These are phyloP conservation scores for Thermoascus crustaceus DNA, from an alignment of 2,329 filamentous ascomycete genomes.

Conservation along the genomic window DNA sequence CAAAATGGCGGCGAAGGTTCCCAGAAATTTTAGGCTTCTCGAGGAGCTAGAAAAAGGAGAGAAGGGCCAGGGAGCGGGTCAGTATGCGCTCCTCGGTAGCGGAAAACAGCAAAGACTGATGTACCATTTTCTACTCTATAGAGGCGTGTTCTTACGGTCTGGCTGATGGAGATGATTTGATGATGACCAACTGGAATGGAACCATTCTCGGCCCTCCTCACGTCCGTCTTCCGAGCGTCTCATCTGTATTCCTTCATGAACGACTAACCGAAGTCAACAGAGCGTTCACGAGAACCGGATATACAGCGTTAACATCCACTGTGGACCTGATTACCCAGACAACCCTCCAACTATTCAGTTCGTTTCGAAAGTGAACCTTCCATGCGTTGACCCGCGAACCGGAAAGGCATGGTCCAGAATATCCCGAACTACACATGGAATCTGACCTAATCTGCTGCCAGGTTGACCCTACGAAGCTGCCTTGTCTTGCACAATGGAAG, in stretches of 20 bases:
- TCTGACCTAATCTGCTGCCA: constrained; percentile 25
- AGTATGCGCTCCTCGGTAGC: constrained; percentile 8
- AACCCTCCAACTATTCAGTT: constrained; percentile 84
- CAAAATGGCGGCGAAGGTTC: constrained; percentile 64
- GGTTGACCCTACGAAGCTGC: constrained; percentile 76
- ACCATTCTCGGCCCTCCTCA: constrained; percentile 95
- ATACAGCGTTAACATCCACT: constrained; percentile 96
- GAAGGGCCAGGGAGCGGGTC: constrained; percentile 85
- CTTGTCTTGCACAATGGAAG: constrained; percentile 84
- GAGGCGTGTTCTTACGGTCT: constrained; percentile 97
- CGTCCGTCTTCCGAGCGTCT: constrained; percentile 47
- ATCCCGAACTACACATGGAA: not conserved
- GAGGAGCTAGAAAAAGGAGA: constrained; percentile 99
- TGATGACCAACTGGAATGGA: constrained; percentile 98
- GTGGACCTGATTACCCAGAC: constrained; percentile 82
- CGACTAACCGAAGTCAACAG: constrained; percentile 36
- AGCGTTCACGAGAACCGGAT: constrained; percentile 98
- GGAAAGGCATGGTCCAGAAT: constrained; percentile 52
- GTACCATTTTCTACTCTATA: constrained; percentile 27
- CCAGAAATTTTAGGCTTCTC: constrained; percentile 89
- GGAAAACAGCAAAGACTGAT: not conserved
- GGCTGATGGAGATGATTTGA: constrained; percentile 83
- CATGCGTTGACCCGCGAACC: constrained; percentile 73
- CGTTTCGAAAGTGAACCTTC: constrained; percentile 91
- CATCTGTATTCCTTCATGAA: not conserved